phyloP scores from a whole-genome alignment of 306 rosid genomes.

The Hippophae rhamnoides region DNA sequence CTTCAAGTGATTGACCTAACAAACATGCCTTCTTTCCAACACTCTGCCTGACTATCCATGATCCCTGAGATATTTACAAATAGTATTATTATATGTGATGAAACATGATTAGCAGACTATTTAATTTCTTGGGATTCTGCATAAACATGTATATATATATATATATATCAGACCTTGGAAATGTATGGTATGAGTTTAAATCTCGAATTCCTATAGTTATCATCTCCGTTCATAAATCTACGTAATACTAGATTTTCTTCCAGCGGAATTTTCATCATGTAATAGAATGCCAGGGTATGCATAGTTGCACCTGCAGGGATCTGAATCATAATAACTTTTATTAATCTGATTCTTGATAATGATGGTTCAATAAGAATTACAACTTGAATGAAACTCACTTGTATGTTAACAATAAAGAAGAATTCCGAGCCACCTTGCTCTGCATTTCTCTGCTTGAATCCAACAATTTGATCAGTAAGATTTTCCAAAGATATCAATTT shows the following conservation, averaged over 20 bases:
- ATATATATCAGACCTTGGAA: no score
- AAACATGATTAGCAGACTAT: background rate
- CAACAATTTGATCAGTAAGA: slow-evolving; percentile 8
- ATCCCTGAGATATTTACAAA: slow-evolving; percentile 44
- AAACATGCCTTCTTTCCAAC: slow-evolving; percentile 92
- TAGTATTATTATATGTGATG: slow-evolving; percentile 7
- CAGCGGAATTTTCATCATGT: slow-evolving; percentile 64
- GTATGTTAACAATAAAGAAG: slow-evolving; percentile 69
- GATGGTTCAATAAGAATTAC: background rate
- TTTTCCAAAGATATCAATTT: background rate
- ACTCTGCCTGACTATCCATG: slow-evolving; percentile 95
- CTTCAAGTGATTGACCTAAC: slow-evolving; percentile 64
- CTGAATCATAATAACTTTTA: slow-evolving; percentile 21
- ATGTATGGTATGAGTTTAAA: slow-evolving; percentile 87
- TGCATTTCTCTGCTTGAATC: slow-evolving; percentile 48
- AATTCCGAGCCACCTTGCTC: slow-evolving; percentile 66
- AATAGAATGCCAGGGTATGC: slow-evolving; percentile 62
- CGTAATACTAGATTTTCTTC: slow-evolving; percentile 56
- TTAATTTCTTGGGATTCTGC: no score
- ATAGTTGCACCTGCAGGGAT: slow-evolving; percentile 48
- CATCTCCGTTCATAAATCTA: slow-evolving; percentile 75
- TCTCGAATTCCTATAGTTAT: slow-evolving; percentile 75
- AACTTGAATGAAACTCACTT: slow-evolving; percentile 33
- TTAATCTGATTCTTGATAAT: slow-evolving; percentile 3
- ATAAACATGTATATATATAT: background rate